These are phyloP conservation scores for Yamadazyma kitorensis DNA, from an alignment of 805 yeast genomes.

Conservation along the genomic window DNA sequence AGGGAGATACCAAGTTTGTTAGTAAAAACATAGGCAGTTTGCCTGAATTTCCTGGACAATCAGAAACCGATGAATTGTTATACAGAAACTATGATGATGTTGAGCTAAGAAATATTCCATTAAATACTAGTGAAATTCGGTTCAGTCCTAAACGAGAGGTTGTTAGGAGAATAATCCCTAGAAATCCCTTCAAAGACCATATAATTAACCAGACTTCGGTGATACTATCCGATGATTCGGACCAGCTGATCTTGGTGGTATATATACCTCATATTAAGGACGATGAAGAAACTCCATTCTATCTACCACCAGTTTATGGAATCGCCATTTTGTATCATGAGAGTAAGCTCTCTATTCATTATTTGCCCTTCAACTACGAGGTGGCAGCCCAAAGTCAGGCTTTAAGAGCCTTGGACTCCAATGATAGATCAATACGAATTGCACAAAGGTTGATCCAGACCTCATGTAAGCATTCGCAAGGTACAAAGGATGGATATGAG, in stretches of 20 bases:
- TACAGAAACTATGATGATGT: constrained; percentile 35
- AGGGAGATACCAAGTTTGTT: constrained; percentile 27
- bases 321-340: constrained; percentile 64
- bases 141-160: constrained; percentile 45
- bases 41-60: constrained; percentile 34
- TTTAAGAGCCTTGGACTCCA: constrained; percentile 33
- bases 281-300: constrained; percentile 72
- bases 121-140: constrained; percentile 17
- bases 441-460: constrained; percentile 79
- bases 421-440: constrained; percentile 72
- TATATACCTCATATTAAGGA: constrained; percentile 73
- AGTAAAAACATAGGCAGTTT: constrained; percentile 23
- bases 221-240: constrained; percentile 26
- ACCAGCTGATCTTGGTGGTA: constrained; percentile 52
- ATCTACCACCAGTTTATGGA: constrained; percentile 80
- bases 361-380: constrained; percentile 53
- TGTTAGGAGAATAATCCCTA: constrained; percentile 85
- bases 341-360: constrained; percentile 63
- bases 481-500: constrained; percentile 79
- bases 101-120: constrained; percentile 27
- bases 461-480: constrained; percentile 77
- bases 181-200: constrained; percentile 84
- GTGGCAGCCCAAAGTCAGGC: constrained; percentile 12
- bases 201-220: constrained; percentile 84
- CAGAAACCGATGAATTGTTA: constrained; percentile 20